Evolutionary conservation across 352 stramenopile species (phyloP), one percentile per base, ranked within the genome.

Genomic region (Globisporangium middletonii): DNA sequence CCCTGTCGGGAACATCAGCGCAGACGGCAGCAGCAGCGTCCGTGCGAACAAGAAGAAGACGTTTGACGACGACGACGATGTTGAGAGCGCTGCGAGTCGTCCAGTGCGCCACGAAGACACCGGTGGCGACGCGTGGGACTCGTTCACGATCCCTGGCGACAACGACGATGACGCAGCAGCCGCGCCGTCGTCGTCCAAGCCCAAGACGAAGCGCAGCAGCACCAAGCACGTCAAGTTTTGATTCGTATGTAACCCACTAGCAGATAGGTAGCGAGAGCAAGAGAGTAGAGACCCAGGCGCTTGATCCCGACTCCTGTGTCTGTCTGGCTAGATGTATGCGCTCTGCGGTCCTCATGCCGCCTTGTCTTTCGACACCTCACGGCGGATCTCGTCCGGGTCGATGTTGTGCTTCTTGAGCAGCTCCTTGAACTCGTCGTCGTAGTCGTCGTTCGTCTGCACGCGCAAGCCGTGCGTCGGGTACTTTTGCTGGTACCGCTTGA

Each of bases 371-470:
- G 69, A 71, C 59, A 26, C 50, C 33, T 68, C 65, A 61, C 62
- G 70, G 63, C 81, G 83, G 59, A 92, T 59, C 46, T 81, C 65
- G 1, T 83, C 67, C 5, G 77, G 57, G 51, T 87, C 65, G 45
- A 92, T 83, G 64, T 92, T 84, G 68, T 92, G 74, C 55, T 90
- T 87, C 41, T 80, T 73, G 42, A 92, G 60, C 44, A 92, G 68
- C 48, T 89, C 83, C 50, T 89, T 87, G 60, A 92, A 92, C 64
- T 92, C 83, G 48, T 92, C 79, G 67, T 92, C 78, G 67, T 92
- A 92, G 51, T 79, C 73, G 62, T 92, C 82, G 57, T 71, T 75
- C 48, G 79, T 70, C 4, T 72, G 65, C 38, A 86, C 55, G 30
- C 74, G 77, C 13, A 67, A 65, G 0, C 83, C 83, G 50, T 92